Base-by-base conservation (phyloP, 345 rosid species). In the Dipteronia sinensis region DNA sequence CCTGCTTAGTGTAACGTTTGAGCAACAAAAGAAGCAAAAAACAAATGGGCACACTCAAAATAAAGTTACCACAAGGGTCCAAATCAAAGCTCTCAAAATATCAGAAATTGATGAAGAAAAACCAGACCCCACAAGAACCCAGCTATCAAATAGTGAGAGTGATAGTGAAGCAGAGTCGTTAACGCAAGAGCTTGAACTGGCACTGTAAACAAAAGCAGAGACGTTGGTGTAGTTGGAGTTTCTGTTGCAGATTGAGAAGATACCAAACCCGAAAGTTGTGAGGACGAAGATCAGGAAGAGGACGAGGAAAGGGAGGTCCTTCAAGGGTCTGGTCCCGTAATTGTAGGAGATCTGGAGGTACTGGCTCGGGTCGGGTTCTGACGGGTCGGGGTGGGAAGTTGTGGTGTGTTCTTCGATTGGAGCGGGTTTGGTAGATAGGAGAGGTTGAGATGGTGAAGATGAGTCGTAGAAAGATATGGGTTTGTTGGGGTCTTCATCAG, bases 331-430 rank as follows among this genome's bases (percentile, higher is more conserved):
- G 6, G 92, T 94, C 1, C 92, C 95, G 49, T 84, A 85, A 56
- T 86, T 92, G 87, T 84, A 93, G 31, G 94, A 84, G 96, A 95
- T 93, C 89, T 95, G 98, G 75, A 93, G 91, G 85, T 78, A 95
- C 79, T 92, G 97, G 71, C 83, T 87, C 16, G 91, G 89, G 89
- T 95, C 94, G 56, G 87, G 49, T 1, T 89, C 90, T 11, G 82
- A 71, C 0, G 84, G 84, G 78, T 80, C 83, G 25, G 82, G 71
- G 12, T 31, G 84, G 38, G 38, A 3, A 1, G 74, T 53, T 15
- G 87, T 53, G 11, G 77, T 46, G 19, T 89, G 82, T 78, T 83
- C 86, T 58, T 85, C 83, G 44, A 79, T 79, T 4, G 90, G 82
- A 23, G 79, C 16, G 10, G 85, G 90, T 51, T 89, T 88, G 22